Base-by-base conservation (phyloP, 2,329 filamentous ascomycete genomes). In the Talaromyces sp. region DNA sequence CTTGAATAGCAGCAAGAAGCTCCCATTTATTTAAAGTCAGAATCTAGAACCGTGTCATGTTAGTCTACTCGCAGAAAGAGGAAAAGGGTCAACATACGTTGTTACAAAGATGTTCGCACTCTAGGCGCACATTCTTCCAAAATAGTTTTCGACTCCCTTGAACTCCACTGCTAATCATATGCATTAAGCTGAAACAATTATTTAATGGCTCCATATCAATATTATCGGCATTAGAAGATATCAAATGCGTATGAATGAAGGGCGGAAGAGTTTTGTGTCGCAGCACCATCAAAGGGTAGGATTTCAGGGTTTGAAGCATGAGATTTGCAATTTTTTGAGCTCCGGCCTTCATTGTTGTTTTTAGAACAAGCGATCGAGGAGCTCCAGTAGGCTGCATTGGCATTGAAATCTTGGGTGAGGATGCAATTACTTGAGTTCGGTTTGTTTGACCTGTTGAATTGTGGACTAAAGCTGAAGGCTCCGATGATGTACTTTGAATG, bases 71-170 rank as follows among this genome's bases (percentile, higher is more conserved):
- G 12, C 7, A 52, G 14, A 27, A 27, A 55, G 10, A 31, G 12
- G 26, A 8, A 29, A n/a, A 10, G 9, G 55, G 11, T 38, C 24
- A 50, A 68, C 70, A 12, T 69, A 78, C 75, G 64, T 74, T 71
- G 64, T 63, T 65, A 58, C 59, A 65, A 2, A 78, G 58, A 6
- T 70, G 68, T 65, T 80, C 76, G 65, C 77, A 80, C 63, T 81
- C 78, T 26, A 70, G 51, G 26, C 67, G 63, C 24, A 80, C 76
- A 64, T 79, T 79, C 56, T 69, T 75, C 77, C 78, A 80, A 58
- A 80, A 78, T 24, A 80, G 59, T 57, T 74, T 78, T 57, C 72
- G 71, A 65, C 70, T 75, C 0, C 72, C 73, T 51, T 66, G 67
- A 1, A 69, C 57, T 3, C 66, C 65, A 43, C 66, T 67, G 9